Evolutionary conservation across 202 grass and related monocot species (phyloP).

Genomic region (Setaria italica): DNA sequence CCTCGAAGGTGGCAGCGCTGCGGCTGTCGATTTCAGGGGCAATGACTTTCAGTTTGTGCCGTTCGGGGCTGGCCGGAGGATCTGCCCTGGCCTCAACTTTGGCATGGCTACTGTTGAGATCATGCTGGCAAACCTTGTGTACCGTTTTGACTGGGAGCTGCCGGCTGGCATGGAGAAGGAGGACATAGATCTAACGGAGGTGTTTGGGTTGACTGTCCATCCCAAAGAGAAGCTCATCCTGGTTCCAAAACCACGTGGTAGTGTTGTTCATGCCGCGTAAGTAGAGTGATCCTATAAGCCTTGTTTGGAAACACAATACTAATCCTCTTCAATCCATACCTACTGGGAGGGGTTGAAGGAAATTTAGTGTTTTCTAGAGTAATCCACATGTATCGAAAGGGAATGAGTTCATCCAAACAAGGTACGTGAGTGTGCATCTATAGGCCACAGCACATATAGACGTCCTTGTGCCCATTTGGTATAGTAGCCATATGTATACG

Average conservation of each 20-base stretch:
- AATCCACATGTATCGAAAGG: background rate
- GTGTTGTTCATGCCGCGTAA: background rate
- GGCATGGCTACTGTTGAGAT: background rate
- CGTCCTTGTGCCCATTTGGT: too few relatives aligned
- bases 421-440: too few relatives aligned
- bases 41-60: background rate
- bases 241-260: background rate
- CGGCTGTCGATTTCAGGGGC: background rate
- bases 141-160: background rate
- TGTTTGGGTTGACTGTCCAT: background rate
- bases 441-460: too few relatives aligned
- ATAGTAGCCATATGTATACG: too few relatives aligned
- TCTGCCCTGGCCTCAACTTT: slow-evolving; percentile 7
- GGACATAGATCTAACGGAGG: background rate
- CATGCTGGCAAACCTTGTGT: background rate
- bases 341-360: background rate
- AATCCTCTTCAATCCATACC: background rate
- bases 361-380: background rate
- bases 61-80: background rate
- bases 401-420: background rate
- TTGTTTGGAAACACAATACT: background rate
- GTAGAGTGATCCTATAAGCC: background rate
- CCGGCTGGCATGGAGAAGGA: background rate
- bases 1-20: background rate
- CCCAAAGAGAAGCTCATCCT: background rate